These are phyloP conservation scores for Thoreauomyces humboldtii DNA, from an alignment of 192 early-diverging fungal species.

Conservation along the genomic window DNA sequence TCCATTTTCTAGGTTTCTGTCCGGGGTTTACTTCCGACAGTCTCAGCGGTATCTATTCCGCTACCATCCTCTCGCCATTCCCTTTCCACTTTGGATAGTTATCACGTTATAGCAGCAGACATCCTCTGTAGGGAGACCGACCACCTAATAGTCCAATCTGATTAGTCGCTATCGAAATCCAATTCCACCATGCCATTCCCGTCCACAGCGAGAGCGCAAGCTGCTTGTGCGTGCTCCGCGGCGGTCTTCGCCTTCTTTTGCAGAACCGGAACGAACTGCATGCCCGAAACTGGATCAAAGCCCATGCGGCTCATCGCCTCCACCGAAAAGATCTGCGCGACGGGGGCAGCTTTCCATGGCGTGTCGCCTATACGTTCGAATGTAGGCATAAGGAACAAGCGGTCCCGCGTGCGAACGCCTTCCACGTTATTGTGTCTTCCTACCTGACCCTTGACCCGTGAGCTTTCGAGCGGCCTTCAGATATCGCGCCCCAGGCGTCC, in stretches of 20 bases:
- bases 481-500: conserved; percentile 18
- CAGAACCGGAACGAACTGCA: conserved; percentile 15
- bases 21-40: no score
- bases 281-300: conserved; percentile 26
- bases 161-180: not conserved
- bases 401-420: not conserved
- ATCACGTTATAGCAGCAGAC: no score
- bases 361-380: not conserved
- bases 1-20: no score
- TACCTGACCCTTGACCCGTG: conserved; percentile 1
- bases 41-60: no score
- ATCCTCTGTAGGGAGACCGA: no score
- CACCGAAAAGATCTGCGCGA: conserved; percentile 1
- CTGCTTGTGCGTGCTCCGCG: not conserved
- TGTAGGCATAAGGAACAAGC: not conserved
- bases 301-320: conserved; percentile 27
- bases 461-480: conserved; percentile 9
- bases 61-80: no score
- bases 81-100: no score
- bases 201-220: not conserved
- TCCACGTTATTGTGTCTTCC: not conserved
- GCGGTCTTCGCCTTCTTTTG: not conserved
- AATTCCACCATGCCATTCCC: not conserved
- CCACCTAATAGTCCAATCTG: no score
- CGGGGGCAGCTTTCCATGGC: not conserved